Base-by-base conservation (phyloP, 2,329 filamentous ascomycete genomes). In the Pseudophaeomoniella oleicola region DNA sequence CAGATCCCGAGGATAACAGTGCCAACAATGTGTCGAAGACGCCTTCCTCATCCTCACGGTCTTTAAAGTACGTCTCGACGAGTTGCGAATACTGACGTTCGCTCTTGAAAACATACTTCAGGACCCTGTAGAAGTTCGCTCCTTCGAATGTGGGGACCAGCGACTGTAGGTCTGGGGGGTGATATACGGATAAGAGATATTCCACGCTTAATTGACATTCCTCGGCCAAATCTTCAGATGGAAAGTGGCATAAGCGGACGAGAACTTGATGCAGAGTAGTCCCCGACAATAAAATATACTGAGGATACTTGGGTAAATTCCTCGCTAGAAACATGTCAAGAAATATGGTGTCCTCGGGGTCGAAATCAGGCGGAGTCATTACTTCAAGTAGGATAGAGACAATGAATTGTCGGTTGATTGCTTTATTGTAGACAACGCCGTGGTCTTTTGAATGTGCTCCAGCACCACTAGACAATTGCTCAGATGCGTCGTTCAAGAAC, bases 271-370 rank as follows among this genome's bases (percentile, higher is more conserved):
- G 83, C 1, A 98, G 67, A 2, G 82, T 81, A 2, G 83, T 86
- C 13, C 87, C 90, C 0, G 88, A 82, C 33, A 98, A 74, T 9
- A 96, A 71, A 35, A 98, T 78, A 50, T 94, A 94, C 53, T 96
- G 88, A 1, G 87, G 86, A 51, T 94, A 98, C 55, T 98, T 98
- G 3, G 92, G 84, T 35, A 98, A 63, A 53, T 94, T 98, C 38
- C 90, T 77, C 13, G 90, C 88, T 52, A 98, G 81, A 52, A 98
- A 98, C 86, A 98, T 98, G 58, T 98, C 86, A 32, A 98, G 71
- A 56, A 94, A 98, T 38, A 98, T 83, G 10, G 82, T 87, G 51
- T 96, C 86, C 42, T 81, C 75, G 0, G 77, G 59, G 1, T 76
- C 72, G 56, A 94, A 96, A 33, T 82, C 75, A 3, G 70, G 65